Evolutionary conservation across 2,329 filamentous ascomycete species (phyloP).

Genomic region (Teratosphaeria epicoccoides): DNA sequence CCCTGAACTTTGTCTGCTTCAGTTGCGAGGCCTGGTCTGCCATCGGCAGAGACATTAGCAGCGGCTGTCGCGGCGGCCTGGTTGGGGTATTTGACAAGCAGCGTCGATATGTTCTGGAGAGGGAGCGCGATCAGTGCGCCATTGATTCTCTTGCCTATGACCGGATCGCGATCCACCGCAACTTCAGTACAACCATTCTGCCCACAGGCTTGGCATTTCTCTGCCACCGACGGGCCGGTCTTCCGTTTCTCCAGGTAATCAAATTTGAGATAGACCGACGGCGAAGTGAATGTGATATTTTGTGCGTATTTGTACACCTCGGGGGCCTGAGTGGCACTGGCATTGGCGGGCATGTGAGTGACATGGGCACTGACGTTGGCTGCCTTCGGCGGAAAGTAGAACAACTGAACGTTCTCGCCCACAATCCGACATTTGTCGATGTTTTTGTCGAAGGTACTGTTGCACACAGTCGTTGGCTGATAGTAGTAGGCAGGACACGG

Average conservation of each 20-base stretch:
- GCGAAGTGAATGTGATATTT: conserved; percentile 14
- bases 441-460: not conserved
- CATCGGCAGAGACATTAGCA: conserved; percentile 2
- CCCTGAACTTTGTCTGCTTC: not conserved
- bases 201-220: not conserved
- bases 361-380: not conserved
- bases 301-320: conserved; percentile 8
- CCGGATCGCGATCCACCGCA: not conserved
- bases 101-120: not conserved
- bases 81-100: not conserved
- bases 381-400: conserved; percentile 12
- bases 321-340: conserved; percentile 1
- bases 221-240: not conserved
- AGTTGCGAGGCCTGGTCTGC: conserved; percentile 1
- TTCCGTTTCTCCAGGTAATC: conserved; percentile 8
- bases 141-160: not conserved
- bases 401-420: conserved; percentile 12
- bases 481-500: conserved; percentile 9
- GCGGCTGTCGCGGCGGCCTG: conserved; percentile 1
- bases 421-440: conserved; percentile 7
- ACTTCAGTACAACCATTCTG: not conserved
- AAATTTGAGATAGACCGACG: conserved; percentile 14
- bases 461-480: conserved; percentile 8
- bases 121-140: not conserved
- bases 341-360: too few relatives aligned